Evolutionary conservation across 1,284 basidiomycete genomes (phyloP).

Genomic region (Ceratobasidium sp.): DNA sequence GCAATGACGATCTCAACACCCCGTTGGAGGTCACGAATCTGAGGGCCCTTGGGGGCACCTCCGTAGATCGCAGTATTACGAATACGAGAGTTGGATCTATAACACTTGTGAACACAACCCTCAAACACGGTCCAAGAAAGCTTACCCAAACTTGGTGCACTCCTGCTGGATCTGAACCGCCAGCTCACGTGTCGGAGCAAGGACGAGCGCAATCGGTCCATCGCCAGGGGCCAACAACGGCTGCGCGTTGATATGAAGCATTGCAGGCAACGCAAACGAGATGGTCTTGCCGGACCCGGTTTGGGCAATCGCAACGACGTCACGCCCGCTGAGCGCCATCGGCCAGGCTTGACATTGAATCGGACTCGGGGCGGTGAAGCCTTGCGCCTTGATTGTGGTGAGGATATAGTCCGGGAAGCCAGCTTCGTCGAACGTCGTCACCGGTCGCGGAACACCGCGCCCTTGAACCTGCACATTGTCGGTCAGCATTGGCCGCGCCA

Average conservation of each 20-base stretch:
- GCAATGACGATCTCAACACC: slow-evolving; percentile 98
- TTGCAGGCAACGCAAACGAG: slow-evolving; percentile 96
- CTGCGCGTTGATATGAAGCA: slow-evolving; percentile 99
- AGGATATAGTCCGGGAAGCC: slow-evolving; percentile 98
- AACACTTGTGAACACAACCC: slow-evolving; percentile 5
- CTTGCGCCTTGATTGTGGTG: slow-evolving; percentile 92
- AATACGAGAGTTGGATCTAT: slow-evolving; percentile 90
- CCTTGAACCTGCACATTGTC: slow-evolving; percentile 80
- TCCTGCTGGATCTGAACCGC: slow-evolving; percentile 99
- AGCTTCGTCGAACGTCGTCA: slow-evolving; percentile 93
- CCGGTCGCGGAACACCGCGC: slow-evolving; percentile 87
- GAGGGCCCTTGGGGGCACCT: slow-evolving; percentile 97
- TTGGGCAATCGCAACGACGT: slow-evolving; percentile 96
- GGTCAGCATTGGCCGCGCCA: slow-evolving; percentile 21
- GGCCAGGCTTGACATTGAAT: slow-evolving; percentile 99
- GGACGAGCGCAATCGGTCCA: slow-evolving; percentile 95
- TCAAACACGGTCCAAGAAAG: slow-evolving; percentile 47
- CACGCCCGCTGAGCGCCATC: slow-evolving; percentile 94
- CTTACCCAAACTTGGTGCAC: slow-evolving; percentile 95
- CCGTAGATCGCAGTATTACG: slow-evolving; percentile 99
- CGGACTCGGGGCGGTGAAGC: slow-evolving; percentile 89
- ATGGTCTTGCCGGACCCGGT: slow-evolving; percentile 99
- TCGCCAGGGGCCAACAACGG: slow-evolving; percentile 94
- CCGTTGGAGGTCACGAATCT: slow-evolving; percentile 96
- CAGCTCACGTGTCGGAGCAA: slow-evolving; percentile 97